Percentiles rank a stretch among this genome's conserved stretches.
These are phyloP conservation scores for Colletotrichum melonis DNA, from an alignment of 2,329 filamentous ascomycete species.

Conservation along the genomic window DNA sequence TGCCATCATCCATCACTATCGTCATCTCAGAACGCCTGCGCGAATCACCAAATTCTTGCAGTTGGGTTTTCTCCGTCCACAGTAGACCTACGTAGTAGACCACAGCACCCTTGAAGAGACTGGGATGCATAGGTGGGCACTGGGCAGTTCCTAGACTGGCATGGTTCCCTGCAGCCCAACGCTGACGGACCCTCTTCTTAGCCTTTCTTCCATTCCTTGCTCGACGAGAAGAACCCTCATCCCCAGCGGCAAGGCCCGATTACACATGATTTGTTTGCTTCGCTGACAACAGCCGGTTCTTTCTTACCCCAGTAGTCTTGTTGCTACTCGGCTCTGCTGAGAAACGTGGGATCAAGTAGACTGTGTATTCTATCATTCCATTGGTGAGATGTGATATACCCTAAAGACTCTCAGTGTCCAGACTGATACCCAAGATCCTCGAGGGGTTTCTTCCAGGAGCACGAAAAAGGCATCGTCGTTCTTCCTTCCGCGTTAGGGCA, in stretches of 20 bases:
- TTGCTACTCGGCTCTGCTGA: background rate
- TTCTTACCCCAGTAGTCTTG: background rate
- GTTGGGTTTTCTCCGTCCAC: no score
- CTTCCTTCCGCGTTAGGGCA: conserved; percentile 27
- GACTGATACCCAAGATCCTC: background rate
- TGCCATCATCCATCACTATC: background rate
- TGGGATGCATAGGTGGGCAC: background rate
- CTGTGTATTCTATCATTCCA: no score
- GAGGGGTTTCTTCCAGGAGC: background rate
- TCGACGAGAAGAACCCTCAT: background rate
- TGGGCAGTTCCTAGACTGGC: background rate
- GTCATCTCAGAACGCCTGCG: background rate
- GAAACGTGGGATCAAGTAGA: no score
- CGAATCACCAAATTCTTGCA: background rate
- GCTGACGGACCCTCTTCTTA: conserved; percentile 34
- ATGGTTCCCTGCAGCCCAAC: conserved; percentile 12
- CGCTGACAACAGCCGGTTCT: background rate
- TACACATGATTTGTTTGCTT: background rate
- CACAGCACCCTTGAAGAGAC: background rate
- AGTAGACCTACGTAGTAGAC: background rate
- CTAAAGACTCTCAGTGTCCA: background rate
- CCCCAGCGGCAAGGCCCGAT: background rate
- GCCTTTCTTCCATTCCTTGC: conserved; percentile 24
- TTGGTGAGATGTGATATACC: no score
- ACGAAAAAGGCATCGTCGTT: background rate